Base-by-base conservation (phyloP, 352 stramenopile genomes). In the Blastocystis hominis region DNA sequence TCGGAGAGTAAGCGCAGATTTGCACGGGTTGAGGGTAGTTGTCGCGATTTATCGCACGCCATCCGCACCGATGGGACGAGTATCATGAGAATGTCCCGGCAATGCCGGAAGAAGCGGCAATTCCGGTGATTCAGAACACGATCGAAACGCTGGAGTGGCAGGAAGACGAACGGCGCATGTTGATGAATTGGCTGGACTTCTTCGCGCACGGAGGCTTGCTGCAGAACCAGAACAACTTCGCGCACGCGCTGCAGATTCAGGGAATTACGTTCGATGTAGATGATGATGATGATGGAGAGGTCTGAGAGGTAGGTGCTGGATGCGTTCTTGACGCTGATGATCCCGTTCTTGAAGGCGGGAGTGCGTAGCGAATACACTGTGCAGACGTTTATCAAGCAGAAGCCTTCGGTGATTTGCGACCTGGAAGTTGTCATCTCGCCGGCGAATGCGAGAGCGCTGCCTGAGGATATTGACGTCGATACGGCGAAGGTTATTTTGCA, bases 111-210 rank as follows among this genome's bases (percentile, higher is more conserved):
- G 70, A 80, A 42, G 70, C 36, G 70, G 70, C 70, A 1, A 64
- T 80, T 62, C 70, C 70, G 13, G 70, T 80, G 10, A 80, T 80
- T 80, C 40, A 61, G 44, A 80, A 80, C 42, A 80, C 70, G 70
- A 80, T 80, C 42, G 70, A 62, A 34, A 64, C 30, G 20, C 24
- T 80, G 70, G 70, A 80, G 42, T 80, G 70, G 70, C 10, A 62
- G 53, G 70, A 80, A 44, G 13, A 10, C 17, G 46, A 80, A 34
- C 46, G 55, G 30, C 62, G 55, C 15, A 63, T 61, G 24, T 42
- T 80, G 44, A 36, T 62, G 20, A 80, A 80, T 64, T 80, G 70
- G 70, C 62, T 80, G 46, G 70, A 80, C 30, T 80, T 80, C 70
- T 80, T 80, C 53, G 70, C 70, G 30, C 70, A 80, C 44, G 70